Base-by-base conservation (phyloP, 2,329 filamentous ascomycete genomes). In the Phialophora verrucosa region DNA sequence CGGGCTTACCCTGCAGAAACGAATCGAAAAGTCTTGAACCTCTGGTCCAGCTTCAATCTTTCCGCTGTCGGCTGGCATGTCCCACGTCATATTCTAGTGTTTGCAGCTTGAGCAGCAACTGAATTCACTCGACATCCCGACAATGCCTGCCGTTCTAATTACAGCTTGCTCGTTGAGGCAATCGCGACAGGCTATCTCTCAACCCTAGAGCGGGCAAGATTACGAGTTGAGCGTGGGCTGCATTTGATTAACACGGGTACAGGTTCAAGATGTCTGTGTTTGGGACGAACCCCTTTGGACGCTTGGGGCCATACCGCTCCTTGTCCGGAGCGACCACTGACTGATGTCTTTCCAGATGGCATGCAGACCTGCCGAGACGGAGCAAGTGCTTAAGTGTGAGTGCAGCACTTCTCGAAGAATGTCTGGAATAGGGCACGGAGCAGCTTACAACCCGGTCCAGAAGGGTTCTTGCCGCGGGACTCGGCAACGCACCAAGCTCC, bases 11-110 rank as follows among this genome's bases (percentile, higher is more conserved):
- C 31, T 61, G 29, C 59, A 42, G 27, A 31, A 35, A 23, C 31
- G 29, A 61, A 61, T 61, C 49, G 20, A 61, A 61, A 61, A 61
- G 49, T 54, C 47, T 61, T 54, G n/a, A 59, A 59, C 29, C 11
- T 23, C 57, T 31, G 44, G 31, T 47, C 47, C 57, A 32, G 23
- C 49, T 29, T 25, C 14, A 53, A 1, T 25, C 14, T 17, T 27
- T 27, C 17, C 57, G 44, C 17, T 20, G 11, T 12, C 14, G 17
- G 17, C 38, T 8, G 2, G 17, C 14, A n/a, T 44, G 38, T 44
- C 38, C 17, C 38, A n/a, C 14, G 14, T 44, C 14, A 44, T 20
- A 3, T 44, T n/a, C 38, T 44, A 44, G 38, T 5, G 23, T 20
- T 17, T 5, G 6, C 38, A n/a, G 38, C 17, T n/a, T 20, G 38